Evolutionary conservation across 345 rosid species (phyloP), one percentile per base, ranked within the genome.

Genomic region (Bruguiera sexangula): DNA sequence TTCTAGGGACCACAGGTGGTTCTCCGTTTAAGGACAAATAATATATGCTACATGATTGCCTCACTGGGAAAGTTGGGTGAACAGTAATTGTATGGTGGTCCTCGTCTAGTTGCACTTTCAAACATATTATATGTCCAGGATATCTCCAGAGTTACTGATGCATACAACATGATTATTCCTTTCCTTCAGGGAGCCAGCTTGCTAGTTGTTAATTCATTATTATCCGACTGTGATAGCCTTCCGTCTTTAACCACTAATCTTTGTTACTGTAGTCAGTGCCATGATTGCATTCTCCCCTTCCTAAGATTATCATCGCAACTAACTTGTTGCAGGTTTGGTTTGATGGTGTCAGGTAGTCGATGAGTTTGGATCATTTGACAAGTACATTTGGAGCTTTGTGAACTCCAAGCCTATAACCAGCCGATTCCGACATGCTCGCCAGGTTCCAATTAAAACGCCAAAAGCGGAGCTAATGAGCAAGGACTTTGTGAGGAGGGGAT

Each of bases 381-480:
- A 80, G 81, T 95, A 92, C 69, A 81, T 95, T 67, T 95, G 99
- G 97, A 86, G 93, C 85, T 95, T 92, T 68, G 93, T 92, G 79
- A 92, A 89, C 82, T 72, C 75, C 73, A 95, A 87, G 78, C 89
- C 97, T 58, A 79, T 89, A 58, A 82, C 89, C 51, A 85, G 87
- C 85, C 87, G 78, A 73, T 85, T 88, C 84, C 85, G 93, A 58
- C 90, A 92, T 77, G 88, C 92, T 54, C 81, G 97, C 19, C 99
- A 90, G 81, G 92, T 95, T 66, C 96, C 96, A 0, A 96, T 85
- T 39, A 95, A 95, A 81, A 81, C 94, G 16, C 92, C 99, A 0
- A 95, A 95, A 85, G 96, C 97, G 6, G 97, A 95, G 64, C 75
- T 68, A 36, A 92, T 95, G 66, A 90, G 99, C 91, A 95, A 88